Base-by-base conservation (phyloP, 352 stramenopile species). In the Pseudoperonospora humuli region DNA sequence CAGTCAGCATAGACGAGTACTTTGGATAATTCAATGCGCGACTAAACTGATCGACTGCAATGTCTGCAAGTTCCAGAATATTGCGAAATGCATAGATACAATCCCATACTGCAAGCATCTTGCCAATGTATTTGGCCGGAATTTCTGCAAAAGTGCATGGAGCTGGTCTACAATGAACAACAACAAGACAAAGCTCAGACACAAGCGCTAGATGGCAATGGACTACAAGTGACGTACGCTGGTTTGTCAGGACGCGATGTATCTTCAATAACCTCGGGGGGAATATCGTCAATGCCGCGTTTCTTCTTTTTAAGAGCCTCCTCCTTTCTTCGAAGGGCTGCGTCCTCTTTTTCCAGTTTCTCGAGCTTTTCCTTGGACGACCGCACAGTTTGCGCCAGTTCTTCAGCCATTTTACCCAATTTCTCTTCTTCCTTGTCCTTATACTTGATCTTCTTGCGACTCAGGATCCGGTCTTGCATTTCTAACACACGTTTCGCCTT, bases 381-480 rank as follows among this genome's bases (percentile, higher is more conserved):
- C 7, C 77, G 73, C 15, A 93, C 75, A 0, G 76, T 88, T 45
- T 87, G 67, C n/a, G 67, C 76, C 7, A 90, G 62, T 42, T 91
- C 67, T 39, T 93, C 81, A 0, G 81, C 81, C 0, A 93, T 53
- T 35, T 70, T 80, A 14, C 81, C 81, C 13, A 93, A 63, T 31
- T 80, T 93, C 35, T 93, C 81, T 31, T 93, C 81, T 37, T 93
- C 81, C 41, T 90, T 86, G 47, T 91, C 81, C 57, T 91, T 90
- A 57, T 91, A 93, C 59, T 89, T 89, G 66, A 93, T 70, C 53
- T 93, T 93, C 61, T 88, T 86, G 39, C 73, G 67, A 35, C 78
- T 91, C 6, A 90, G 54, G 33, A 93, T 90, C 14, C 81, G 81
- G 53, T 91, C 81, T 39, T 91, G 77, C 78, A 91, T 91, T 47